Percentiles rank a stretch among this genome's conserved stretches.
Conservation (phyloP, 345 rosid species). For the Cardiospermum halicacabum region DNA sequence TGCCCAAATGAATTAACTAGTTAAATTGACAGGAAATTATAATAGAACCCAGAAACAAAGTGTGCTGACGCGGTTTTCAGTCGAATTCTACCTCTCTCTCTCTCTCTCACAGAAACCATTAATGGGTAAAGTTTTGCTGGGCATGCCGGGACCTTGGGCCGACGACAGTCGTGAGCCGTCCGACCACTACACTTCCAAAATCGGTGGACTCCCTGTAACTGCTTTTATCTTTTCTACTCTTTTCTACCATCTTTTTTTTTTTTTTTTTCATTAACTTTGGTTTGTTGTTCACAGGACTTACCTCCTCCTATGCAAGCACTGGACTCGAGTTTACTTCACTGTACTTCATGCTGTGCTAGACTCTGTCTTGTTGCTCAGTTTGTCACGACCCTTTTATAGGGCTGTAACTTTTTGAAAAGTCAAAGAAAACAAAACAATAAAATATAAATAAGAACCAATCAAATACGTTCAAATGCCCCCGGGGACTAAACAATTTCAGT, state of each 20-base stretch:
- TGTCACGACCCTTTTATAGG: too few species aligned
- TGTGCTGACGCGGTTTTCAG: background rate
- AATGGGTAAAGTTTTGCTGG: slow-evolving; percentile 47
- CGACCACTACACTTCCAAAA: slow-evolving; percentile 71
- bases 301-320: slow-evolving; percentile 47
- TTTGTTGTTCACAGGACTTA: slow-evolving; percentile 53
- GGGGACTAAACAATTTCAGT: too few species aligned
- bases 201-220: slow-evolving; percentile 81
- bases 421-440: too few species aligned
- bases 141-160: slow-evolving; percentile 91
- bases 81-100: too few species aligned
- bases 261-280: background rate
- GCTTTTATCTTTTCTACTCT: background rate
- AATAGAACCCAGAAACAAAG: background rate
- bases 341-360: slow-evolving; percentile 52
- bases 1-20: background rate
- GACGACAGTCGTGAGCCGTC: slow-evolving; percentile 55
- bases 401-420: too few species aligned
- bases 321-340: slow-evolving; percentile 32
- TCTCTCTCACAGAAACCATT: too few species aligned
- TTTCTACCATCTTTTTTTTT: background rate
- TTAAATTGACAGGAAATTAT: too few species aligned
- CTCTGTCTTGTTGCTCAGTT: slow-evolving; percentile 82
- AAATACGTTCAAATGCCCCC: too few species aligned
- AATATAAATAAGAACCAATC: too few species aligned